Percentiles rank a stretch among this genome's conserved stretches.
phyloP scores from a whole-genome alignment of 2,329 filamentous ascomycete genomes.

The Clarireedia hainanense region DNA sequence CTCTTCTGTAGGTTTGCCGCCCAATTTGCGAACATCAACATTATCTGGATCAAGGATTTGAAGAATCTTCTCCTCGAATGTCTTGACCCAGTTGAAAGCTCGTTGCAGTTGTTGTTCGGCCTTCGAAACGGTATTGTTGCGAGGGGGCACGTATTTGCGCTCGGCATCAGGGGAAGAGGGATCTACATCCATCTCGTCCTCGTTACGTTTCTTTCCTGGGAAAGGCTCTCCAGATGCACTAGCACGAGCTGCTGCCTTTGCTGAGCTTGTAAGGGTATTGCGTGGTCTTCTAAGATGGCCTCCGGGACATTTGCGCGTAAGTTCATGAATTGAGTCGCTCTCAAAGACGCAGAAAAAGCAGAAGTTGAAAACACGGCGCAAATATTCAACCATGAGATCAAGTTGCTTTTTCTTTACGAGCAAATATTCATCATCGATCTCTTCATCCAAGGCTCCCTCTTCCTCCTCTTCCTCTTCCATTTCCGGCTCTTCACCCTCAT shows the following conservation, averaged over 20 bases:
- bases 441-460: slow-evolving; percentile 57
- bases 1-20: slow-evolving; percentile 79
- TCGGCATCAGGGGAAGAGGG: slow-evolving; percentile 60
- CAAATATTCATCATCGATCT: slow-evolving; percentile 83
- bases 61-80: slow-evolving; percentile 92
- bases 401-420: slow-evolving; percentile 93
- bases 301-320: slow-evolving; percentile 91
- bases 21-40: slow-evolving; percentile 81
- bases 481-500: slow-evolving; percentile 55
- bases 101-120: slow-evolving; percentile 86
- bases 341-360: slow-evolving; percentile 99
- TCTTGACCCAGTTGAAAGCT: slow-evolving; percentile 98
- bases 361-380: slow-evolving; percentile 95
- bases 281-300: slow-evolving; percentile 92
- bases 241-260: slow-evolving; percentile 77
- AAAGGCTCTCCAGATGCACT: slow-evolving; percentile 78
- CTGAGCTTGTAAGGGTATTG: slow-evolving; percentile 72
- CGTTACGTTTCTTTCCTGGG: slow-evolving; percentile 70
- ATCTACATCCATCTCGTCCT: slow-evolving; percentile 45
- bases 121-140: slow-evolving; percentile 56
- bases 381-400: slow-evolving; percentile 90
- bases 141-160: slow-evolving; percentile 53
- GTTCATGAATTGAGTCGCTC: slow-evolving; percentile 91
- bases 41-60: slow-evolving; percentile 88
- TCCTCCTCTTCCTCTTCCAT: slow-evolving; percentile 75